Base-by-base conservation (phyloP, 345 rosid species). In the Anastatica hierochuntica region DNA sequence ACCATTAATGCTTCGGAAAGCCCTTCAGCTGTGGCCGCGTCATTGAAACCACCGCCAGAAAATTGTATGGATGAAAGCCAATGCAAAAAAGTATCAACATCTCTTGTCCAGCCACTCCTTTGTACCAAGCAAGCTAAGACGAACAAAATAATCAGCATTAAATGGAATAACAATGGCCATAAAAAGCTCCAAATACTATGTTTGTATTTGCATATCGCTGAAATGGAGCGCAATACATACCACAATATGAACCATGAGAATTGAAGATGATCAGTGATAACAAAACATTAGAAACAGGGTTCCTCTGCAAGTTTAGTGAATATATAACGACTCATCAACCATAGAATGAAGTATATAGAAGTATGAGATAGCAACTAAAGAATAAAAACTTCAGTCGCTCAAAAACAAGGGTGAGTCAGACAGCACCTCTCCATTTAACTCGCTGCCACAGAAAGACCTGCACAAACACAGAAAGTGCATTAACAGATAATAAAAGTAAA, bases 1-100 rank as follows among this genome's bases (percentile, higher is more conserved):
- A 87, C 96, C 98, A 92, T 92, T 50, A 88, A 60, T 44, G 98
- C 97, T 72, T 92, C 97, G 47, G 95, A 73, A 66, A 92, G 95
- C 55, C 98, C 97, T 76, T 92, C 97, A 2, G 98, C 98, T 64
- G 90, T 85, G 30, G 97, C 99, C 60, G 76, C 95, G 52, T 92
- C 94, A 62, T 63, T 78, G 68, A 92, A 92, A 75, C 97, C 97
- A 65, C 94, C 97, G 63, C 97, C 97, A 48, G 76, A 57, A 77
- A 88, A 88, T 16, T 84, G 83, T 49, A 92, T 65, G 43, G 81
- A 74, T n/a, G 75, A 78, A 44, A 92, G 80, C 95, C 95, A 88
- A 1, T 81, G 77, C 71, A 85, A 59, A 73, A 92, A 92, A 50
- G 63, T 66, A 52, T 82, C 88, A 62, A 81, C 83, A 70, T 92